Percentiles rank a stretch among this genome's conserved stretches.
These are phyloP conservation scores for Pleurotus giganteus DNA, from an alignment of 768 basidiomycete genomes.

Conservation along the genomic window DNA sequence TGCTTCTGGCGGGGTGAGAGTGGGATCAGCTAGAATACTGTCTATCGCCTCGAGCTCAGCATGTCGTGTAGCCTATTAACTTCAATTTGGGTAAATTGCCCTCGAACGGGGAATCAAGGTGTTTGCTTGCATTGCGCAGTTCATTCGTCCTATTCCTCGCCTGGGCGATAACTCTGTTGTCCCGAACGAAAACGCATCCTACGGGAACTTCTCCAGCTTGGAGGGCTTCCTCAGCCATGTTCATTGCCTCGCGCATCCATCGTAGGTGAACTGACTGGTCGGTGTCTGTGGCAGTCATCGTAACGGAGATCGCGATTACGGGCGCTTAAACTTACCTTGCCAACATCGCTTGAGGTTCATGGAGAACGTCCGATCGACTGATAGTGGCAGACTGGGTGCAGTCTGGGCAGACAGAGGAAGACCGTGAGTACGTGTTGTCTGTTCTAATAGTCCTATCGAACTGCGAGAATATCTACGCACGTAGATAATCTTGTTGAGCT, in stretches of 20 bases:
- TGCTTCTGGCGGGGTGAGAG: constrained; percentile 49
- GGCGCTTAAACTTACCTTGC: too few species aligned
- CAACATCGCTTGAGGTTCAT: too few species aligned
- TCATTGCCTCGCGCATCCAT: constrained; percentile 85
- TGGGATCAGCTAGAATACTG: constrained; percentile 64
- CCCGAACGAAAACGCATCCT: constrained; percentile 91
- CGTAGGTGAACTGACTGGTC: constrained; percentile 30
- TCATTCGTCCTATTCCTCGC: constrained; percentile 96
- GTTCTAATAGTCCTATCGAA: too few species aligned
- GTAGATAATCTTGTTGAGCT: too few species aligned
- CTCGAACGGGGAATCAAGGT: constrained; percentile 7
- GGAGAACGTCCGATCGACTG: too few species aligned
- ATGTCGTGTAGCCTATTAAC: constrained; percentile 86
- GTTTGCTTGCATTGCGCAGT: constrained; percentile 71
- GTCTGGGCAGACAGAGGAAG: too few species aligned
- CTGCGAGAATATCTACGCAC: too few species aligned
- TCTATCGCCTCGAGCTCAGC: constrained; percentile 98
- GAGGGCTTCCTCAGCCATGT: constrained; percentile 89
- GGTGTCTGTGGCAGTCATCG: neutral
- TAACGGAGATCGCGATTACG: neutral
- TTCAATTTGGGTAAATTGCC: constrained; percentile 5
- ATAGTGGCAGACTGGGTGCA: too few species aligned
- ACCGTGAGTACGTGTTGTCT: too few species aligned
- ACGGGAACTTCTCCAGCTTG: constrained; percentile 89
- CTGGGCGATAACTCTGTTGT: constrained; percentile 71